Percentiles rank a stretch among this genome's conserved stretches.
Conservation (phyloP, 768 basidiomycete genomes). For the Trametes coccinea region DNA sequence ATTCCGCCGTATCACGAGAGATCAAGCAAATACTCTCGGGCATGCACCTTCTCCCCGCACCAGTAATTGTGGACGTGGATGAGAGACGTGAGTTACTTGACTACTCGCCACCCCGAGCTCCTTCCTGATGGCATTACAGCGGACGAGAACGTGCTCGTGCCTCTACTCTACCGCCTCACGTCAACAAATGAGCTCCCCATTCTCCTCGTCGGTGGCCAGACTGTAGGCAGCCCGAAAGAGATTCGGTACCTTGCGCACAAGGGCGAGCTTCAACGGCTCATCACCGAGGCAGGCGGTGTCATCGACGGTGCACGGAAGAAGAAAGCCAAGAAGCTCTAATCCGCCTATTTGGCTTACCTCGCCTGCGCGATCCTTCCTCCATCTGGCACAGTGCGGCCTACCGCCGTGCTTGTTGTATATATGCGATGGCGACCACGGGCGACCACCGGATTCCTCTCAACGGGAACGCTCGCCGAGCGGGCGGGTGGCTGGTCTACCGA, state of each 20-base stretch:
- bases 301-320: constrained; percentile 57
- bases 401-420: constrained; percentile 17
- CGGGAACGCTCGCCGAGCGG: constrained; percentile 18
- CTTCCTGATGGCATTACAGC: constrained; percentile 34
- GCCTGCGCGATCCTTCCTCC: not conserved
- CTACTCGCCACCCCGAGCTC: not conserved
- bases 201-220: constrained; percentile 65
- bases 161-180: constrained; percentile 65
- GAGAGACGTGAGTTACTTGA: constrained; percentile 43
- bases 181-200: constrained; percentile 56
- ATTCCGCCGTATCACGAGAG: constrained; percentile 67
- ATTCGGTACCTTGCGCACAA: constrained; percentile 50
- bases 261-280: constrained; percentile 52
- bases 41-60: constrained; percentile 60
- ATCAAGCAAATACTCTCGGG: constrained; percentile 57
- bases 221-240: constrained; percentile 46
- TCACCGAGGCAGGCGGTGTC: constrained; percentile 58
- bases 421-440: constrained; percentile 8
- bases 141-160: constrained; percentile 62
- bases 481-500: constrained; percentile 12
- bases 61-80: constrained; percentile 72
- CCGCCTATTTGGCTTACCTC: not conserved
- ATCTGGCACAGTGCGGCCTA: constrained; percentile 8
- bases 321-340: constrained; percentile 35
- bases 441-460: constrained; percentile 3